Base-by-base conservation (phyloP, 345 rosid species). In the Hevea brasiliensis region DNA sequence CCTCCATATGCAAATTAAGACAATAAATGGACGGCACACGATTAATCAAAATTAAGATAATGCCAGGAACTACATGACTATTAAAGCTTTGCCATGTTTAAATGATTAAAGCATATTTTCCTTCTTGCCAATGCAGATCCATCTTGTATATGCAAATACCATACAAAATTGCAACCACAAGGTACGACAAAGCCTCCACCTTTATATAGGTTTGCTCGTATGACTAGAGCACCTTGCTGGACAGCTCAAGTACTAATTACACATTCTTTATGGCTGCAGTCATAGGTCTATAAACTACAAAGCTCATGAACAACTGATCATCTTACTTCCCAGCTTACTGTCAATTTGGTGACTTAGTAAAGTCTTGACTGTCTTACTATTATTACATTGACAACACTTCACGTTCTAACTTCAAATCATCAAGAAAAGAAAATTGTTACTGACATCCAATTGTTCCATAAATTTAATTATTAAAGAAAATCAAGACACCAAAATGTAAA, bases 381-480 rank as follows among this genome's bases (percentile, higher is more conserved):
- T n/a, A n/a, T 48, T 18, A 48, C 20, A 12, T 15, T 48, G 53
- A 48, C 8, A 44, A 44, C 47, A 44, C 14, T 48, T 48, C 53
- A 59, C 1, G 15, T 32, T 15, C 64, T 60, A 32, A 60, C 64
- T 27, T 60, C 37, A 35, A 29, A 60, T 6, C 13, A 32, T 60
- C 64, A 27, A 60, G 35, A 23, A 26, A 26, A 13, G 29, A 60
- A 29, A 59, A 23, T 6, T 59, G 63, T 27, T 44, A 15, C 37
- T 26, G 35, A 12, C 69, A 45, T 65, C 54, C 37, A 65, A 48
- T 65, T 32, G 37, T 65, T 65, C 64, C 1, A 60, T 27, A 14
- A 27, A 15, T 15, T 17, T 50, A 17, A 17, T 3, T 14, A 17
- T 50, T 50, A 15, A 50, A 50, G 17, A 50, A 50, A 50, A 3